These are phyloP conservation scores for Oryza officinalis DNA, from an alignment of 176 grass and related monocot species.

Conservation along the genomic window DNA sequence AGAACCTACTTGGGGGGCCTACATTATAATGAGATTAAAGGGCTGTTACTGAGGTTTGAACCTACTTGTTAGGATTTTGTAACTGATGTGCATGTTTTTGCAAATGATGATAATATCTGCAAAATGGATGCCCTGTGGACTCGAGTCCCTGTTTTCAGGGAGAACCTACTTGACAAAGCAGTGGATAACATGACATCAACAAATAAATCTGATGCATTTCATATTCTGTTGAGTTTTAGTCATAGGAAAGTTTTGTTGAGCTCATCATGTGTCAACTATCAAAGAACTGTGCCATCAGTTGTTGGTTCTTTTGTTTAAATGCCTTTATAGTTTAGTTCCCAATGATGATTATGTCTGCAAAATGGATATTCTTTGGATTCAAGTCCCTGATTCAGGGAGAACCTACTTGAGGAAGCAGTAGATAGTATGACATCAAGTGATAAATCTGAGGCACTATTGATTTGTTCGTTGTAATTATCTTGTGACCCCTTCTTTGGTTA, in stretches of 20 bases:
- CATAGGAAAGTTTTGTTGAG: not conserved
- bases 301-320: not conserved
- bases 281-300: not conserved
- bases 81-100: not conserved
- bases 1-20: slow-evolving; percentile 52
- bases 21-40: slow-evolving; percentile 29
- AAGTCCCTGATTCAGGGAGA: slow-evolving; percentile 52
- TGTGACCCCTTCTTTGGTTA: not conserved
- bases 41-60: slow-evolving; percentile 10
- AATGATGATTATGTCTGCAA: slow-evolving; percentile 57
- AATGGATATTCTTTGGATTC: slow-evolving; percentile 51
- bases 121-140: slow-evolving; percentile 54
- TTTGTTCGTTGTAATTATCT: not conserved
- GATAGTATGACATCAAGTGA: slow-evolving; percentile 30
- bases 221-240: not conserved
- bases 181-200: slow-evolving; percentile 37
- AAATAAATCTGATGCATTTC: slow-evolving; percentile 31
- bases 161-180: slow-evolving; percentile 55
- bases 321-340: not conserved
- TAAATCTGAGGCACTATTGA: slow-evolving; percentile 11
- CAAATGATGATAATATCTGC: slow-evolving; percentile 48
- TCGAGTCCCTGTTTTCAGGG: slow-evolving; percentile 54
- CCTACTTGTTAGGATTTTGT: not conserved
- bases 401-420: slow-evolving; percentile 44
- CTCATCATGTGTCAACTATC: not conserved